phyloP scores from a whole-genome alignment of 1,284 basidiomycete species.

The Termitomyces sp. region DNA sequence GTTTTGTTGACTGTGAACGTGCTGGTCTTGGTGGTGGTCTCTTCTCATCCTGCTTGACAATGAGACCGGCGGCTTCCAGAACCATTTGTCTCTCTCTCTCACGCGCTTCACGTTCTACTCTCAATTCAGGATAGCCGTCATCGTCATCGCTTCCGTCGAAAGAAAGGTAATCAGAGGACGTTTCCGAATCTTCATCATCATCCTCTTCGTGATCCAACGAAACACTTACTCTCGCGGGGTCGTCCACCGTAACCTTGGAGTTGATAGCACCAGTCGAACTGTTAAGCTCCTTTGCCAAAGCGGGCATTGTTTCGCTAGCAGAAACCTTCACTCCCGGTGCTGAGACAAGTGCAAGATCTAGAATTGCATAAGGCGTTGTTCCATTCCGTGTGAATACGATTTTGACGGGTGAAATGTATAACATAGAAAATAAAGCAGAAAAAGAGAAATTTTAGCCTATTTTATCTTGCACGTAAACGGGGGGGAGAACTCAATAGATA shows the following conservation, averaged over 20 bases:
- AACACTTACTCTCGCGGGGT: background rate
- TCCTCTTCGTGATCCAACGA: slow-evolving; percentile 17
- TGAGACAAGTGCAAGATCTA: slow-evolving; percentile 1
- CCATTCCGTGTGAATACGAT: slow-evolving; percentile 19
- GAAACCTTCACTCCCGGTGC: background rate
- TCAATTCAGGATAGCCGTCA: slow-evolving; percentile 41
- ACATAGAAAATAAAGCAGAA: slow-evolving; percentile 34
- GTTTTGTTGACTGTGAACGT: slow-evolving; percentile 25
- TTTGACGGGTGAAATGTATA: slow-evolving; percentile 26
- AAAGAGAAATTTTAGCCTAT: slow-evolving; percentile 69
- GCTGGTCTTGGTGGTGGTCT: slow-evolving; percentile 34
- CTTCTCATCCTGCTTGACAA: slow-evolving; percentile 53
- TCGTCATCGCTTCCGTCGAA: slow-evolving; percentile 48
- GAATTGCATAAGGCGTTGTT: slow-evolving; percentile 10
- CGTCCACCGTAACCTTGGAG: background rate
- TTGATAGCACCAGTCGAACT: background rate
- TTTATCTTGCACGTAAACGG: slow-evolving; percentile 50
- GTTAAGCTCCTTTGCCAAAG: background rate
- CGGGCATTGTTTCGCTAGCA: background rate
- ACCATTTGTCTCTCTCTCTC: slow-evolving; percentile 78
- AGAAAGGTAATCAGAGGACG: slow-evolving; percentile 46
- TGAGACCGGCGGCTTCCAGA: slow-evolving; percentile 82
- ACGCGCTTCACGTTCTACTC: slow-evolving; percentile 55
- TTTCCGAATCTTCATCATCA: slow-evolving; percentile 24
- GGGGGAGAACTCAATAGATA: slow-evolving; percentile 46